Base-by-base conservation (phyloP, 2,329 filamentous ascomycete species). In the Beauveria brongniartii region DNA sequence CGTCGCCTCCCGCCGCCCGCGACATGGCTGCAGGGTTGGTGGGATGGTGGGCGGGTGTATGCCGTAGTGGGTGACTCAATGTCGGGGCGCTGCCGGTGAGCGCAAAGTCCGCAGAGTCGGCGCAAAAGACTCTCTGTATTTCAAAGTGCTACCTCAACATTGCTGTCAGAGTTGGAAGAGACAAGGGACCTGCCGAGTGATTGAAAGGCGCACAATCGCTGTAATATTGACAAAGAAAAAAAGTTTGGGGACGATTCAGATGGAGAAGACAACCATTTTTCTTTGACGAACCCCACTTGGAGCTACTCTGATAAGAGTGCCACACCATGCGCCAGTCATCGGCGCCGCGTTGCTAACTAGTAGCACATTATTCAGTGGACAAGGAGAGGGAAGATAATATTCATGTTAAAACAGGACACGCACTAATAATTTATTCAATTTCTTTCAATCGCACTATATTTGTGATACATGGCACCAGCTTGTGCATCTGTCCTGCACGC, bases 1-100 rank as follows among this genome's bases (percentile, higher is more conserved):
- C 69, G 20, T 75, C 74, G 62, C 63, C 66, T 47, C 68, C 69
- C 12, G 63, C 65, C 51, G 65, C 61, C 59, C 61, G 55, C 55
- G 61, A 62, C 61, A 62, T 62, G 61, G 24, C 30, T 24, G 24
- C 26, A 34, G 40, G 47, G 47, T 46, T 53, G 48, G 56, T 50
- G 46, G 48, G 56, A 44, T 59, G 56, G 56, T 59, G 37, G 43
- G 47, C 56, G 26, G 55, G 55, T 22, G 55, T 48, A 28, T 43
- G 47, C 10, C 46, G 55, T 34, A 9, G 56, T 44, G 47, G 34
- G 40, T 59, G 56, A 59, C 47, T 59, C 56, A 53, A 59, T 18
- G 48, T 34, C 56, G 24, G 40, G 47, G 14, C 37, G 26, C 53
- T 37, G 37, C 24, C 28, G 46, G 16, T 5, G 34, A 51, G 55